Evolutionary conservation across 306 rosid species (phyloP).

Genomic region (Trifolium fragiferum): DNA sequence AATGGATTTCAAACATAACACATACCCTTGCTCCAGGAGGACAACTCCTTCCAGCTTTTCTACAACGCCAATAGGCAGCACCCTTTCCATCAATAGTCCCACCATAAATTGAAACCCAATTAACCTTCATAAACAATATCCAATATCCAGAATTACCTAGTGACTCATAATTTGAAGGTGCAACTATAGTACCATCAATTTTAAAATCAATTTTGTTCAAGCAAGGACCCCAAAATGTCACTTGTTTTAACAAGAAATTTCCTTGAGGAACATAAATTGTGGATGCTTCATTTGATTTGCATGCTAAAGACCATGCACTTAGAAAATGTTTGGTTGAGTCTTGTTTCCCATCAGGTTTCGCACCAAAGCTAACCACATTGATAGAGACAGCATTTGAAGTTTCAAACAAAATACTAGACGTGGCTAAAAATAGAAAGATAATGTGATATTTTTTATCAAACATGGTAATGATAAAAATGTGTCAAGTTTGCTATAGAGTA

Average conservation of each 20-base stretch:
- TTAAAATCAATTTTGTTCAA: constrained; percentile 30
- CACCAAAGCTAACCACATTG: constrained; percentile 48
- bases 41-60: constrained; percentile 33
- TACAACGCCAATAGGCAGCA: constrained; percentile 43
- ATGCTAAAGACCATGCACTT: constrained; percentile 49
- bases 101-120: constrained; percentile 41
- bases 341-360: constrained; percentile 15
- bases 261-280: constrained; percentile 50
- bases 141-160: constrained; percentile 46
- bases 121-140: constrained; percentile 46
- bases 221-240: constrained; percentile 52
- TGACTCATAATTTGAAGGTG: constrained; percentile 43
- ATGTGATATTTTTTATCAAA: constrained; percentile 6
- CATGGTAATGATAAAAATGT: constrained; percentile 21
- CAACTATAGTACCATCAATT: constrained; percentile 51
- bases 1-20: neutral
- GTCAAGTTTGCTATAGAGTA: neutral
- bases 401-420: neutral
- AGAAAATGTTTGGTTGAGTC: constrained; percentile 41
- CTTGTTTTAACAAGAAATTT: constrained; percentile 47
- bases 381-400: constrained; percentile 18
- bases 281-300: constrained; percentile 32
- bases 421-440: constrained; percentile 25
- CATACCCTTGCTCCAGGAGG: constrained; percentile 52
- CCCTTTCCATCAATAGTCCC: constrained; percentile 50